Percentiles rank a stretch among this genome's conserved stretches.
Conservation (phyloP, 306 rosid species). For the Quercus ilex region DNA sequence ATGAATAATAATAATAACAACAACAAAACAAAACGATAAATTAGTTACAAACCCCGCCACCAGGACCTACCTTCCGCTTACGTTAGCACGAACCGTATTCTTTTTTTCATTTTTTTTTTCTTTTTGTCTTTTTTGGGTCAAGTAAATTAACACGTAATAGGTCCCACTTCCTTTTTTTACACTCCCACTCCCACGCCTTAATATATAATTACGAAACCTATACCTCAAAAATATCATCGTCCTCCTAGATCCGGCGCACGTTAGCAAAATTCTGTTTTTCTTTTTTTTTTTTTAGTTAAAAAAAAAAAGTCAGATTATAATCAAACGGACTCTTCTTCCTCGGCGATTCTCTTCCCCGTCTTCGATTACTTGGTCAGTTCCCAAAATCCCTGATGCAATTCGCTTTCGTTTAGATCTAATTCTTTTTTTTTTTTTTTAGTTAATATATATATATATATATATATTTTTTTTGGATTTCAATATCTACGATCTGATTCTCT, state of each 20-base stretch:
- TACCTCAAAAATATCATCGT: background rate
- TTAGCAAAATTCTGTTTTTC: background rate
- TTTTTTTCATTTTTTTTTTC: background rate
- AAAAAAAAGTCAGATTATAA: background rate
- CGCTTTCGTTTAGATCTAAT: background rate
- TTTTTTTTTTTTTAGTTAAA: background rate
- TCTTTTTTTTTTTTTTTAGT: too few species aligned
- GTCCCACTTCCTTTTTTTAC: too few species aligned
- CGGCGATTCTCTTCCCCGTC: background rate
- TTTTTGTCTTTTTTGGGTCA: too few species aligned
- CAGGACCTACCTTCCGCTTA: background rate
- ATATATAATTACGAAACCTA: too few species aligned
- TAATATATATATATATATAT: background rate
- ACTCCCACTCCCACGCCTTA: too few species aligned
- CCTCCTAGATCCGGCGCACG: background rate
- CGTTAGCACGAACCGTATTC: background rate
- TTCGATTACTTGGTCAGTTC: slow-evolving; percentile 15
- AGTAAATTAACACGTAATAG: too few species aligned
- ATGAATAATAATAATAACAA: too few species aligned
- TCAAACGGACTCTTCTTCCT: background rate
- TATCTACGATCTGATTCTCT: background rate
- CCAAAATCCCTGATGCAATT: background rate
- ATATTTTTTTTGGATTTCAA: background rate
- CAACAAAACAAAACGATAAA: too few species aligned
- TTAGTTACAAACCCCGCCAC: background rate